These are phyloP conservation scores for Chrysosporium keratinophilum DNA, from an alignment of 2,329 filamentous ascomycete species.

Conservation along the genomic window DNA sequence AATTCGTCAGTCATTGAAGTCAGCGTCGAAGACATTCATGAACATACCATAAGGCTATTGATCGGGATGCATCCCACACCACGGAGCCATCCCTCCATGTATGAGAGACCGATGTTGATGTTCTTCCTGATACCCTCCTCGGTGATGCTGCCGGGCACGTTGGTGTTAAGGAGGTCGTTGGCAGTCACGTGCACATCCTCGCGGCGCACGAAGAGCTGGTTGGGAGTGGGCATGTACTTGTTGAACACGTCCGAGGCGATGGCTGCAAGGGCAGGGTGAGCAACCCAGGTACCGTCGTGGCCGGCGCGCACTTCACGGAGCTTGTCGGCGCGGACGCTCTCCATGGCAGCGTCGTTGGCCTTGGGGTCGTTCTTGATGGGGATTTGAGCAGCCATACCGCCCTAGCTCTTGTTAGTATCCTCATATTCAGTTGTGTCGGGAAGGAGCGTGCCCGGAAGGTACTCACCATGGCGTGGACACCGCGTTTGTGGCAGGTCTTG, in stretches of 20 bases:
- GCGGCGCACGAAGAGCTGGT: slow-evolving; percentile 83
- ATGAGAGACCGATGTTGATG: slow-evolving; percentile 87
- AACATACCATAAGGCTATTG: slow-evolving; percentile 76
- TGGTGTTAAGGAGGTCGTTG: slow-evolving; percentile 96
- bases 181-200: slow-evolving; percentile 79
- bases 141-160: slow-evolving; percentile 82
- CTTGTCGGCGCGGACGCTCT: slow-evolving; percentile 85
- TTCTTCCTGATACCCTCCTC: slow-evolving; percentile 96
- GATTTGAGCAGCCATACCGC: slow-evolving; percentile 97
- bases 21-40: neutral
- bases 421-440: neutral
- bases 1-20: neutral
- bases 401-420: slow-evolving; percentile 24
- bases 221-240: slow-evolving; percentile 95
- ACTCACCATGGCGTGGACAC: slow-evolving; percentile 84
- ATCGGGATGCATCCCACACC: slow-evolving; percentile 94
- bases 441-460: neutral
- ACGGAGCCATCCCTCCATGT: slow-evolving; percentile 98
- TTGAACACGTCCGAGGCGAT: slow-evolving; percentile 94
- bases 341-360: slow-evolving; percentile 92
- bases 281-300: slow-evolving; percentile 96
- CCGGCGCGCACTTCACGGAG: slow-evolving; percentile 88
- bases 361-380: slow-evolving; percentile 90
- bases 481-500: slow-evolving; percentile 92
- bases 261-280: slow-evolving; percentile 78